Conservation (phyloP, 2,329 filamentous ascomycete genomes). For the Diaporthe capsici region DNA sequence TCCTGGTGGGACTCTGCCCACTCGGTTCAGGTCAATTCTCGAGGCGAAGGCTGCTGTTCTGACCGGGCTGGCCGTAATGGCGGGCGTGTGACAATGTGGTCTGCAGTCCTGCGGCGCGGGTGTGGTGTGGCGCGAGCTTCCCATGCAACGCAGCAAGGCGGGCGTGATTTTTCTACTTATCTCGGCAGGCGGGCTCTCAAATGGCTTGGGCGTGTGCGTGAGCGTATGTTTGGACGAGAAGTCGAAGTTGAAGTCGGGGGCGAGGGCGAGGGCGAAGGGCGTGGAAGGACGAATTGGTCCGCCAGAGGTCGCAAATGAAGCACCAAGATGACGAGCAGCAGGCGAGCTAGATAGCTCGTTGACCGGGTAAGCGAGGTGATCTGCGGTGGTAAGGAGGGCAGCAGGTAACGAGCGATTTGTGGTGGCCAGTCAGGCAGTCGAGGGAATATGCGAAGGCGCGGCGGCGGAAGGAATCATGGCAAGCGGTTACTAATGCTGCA, state of each 20-base stretch:
- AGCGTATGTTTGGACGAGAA: neutral
- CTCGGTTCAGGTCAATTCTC: conserved; percentile 12
- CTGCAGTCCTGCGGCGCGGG: conserved; percentile 33
- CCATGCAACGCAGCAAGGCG: conserved; percentile 19
- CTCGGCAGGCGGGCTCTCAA: neutral
- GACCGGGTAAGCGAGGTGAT: conserved; percentile 31
- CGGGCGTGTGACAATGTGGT: conserved; percentile 14
- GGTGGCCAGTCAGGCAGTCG: conserved; percentile 22
- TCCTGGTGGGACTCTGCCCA: conserved; percentile 33
- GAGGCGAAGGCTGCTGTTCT: neutral
- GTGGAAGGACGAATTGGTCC: conserved; percentile 11
- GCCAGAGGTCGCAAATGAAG: conserved; percentile 22
- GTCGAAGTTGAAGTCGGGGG: neutral
- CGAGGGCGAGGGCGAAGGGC: neutral
- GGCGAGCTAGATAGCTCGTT: conserved; percentile 14
- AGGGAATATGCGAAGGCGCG: conserved; percentile 38
- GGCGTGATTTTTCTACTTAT: conserved; percentile 5
- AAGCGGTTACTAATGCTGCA: conserved; percentile 36
- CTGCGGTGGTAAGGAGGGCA: conserved; percentile 36
- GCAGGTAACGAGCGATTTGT: conserved; percentile 26
- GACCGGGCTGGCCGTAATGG: conserved; percentile 16
- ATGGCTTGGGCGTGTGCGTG: neutral
- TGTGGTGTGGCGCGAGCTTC: conserved; percentile 21
- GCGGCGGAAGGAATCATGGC: conserved; percentile 31
- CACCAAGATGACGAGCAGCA: conserved; percentile 17